A percentile compares a stretch with the other conserved stretches of the same genome.
These are phyloP conservation scores for Podospora australis DNA, from an alignment of 495 filamentous ascomycete genomes.

Conservation along the genomic window DNA sequence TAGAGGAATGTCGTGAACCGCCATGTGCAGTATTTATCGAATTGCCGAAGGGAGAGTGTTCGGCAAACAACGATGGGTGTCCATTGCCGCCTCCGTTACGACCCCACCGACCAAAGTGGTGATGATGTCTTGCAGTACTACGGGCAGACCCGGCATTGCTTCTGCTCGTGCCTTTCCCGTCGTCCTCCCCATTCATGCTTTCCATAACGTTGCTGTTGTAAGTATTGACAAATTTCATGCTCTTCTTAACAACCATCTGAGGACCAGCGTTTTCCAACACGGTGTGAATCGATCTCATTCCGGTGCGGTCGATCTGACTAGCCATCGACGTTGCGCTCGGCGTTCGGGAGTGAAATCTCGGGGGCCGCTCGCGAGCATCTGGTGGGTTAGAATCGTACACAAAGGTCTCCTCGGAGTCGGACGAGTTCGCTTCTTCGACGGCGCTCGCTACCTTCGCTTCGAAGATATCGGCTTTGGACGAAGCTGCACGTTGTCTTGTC, in stretches of 20 bases:
- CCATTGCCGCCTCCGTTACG: conserved; percentile 54
- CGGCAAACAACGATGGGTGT: conserved; percentile 68
- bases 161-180: conserved; percentile 52
- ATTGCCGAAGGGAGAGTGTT: conserved; percentile 59
- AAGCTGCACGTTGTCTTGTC: conserved; percentile 55
- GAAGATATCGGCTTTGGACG: conserved; percentile 96
- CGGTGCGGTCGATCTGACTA: conserved; percentile 68
- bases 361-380: conserved; percentile 68
- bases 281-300: conserved; percentile 51
- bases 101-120: conserved; percentile 63
- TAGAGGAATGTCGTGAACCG: conserved; percentile 52
- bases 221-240: conserved; percentile 97
- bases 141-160: conserved; percentile 57
- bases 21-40: conserved; percentile 32
- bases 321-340: conserved; percentile 89
- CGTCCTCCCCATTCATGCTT: conserved; percentile 52
- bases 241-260: conserved; percentile 72
- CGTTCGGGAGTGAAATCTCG: conserved; percentile 86
- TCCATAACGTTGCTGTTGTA: conserved; percentile 58
- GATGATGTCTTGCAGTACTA: conserved; percentile 64
- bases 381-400: conserved; percentile 98
- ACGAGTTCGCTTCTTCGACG: conserved; percentile 85
- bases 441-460: conserved; percentile 93
- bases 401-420: conserved; percentile 93
- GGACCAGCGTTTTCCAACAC: conserved; percentile 60